Evolutionary conservation across 257 asterid species (phyloP).

Genomic region (Primulina eburnea): DNA sequence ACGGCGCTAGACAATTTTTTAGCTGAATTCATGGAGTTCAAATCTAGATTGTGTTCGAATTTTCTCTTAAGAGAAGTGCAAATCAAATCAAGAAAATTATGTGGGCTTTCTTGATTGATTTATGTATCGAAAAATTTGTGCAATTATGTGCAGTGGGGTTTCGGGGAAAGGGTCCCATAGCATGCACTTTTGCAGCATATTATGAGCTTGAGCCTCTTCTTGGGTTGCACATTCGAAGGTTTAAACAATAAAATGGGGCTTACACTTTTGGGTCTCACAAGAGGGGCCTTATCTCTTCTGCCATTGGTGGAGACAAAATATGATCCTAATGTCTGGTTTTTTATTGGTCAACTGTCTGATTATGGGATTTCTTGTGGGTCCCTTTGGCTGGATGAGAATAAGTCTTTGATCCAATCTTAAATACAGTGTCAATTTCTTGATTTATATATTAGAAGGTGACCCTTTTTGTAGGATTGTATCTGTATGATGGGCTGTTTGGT

Average conservation of each 20-base stretch:
- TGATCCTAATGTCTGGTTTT: conserved; percentile 35
- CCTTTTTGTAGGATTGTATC: conserved; percentile 38
- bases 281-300: conserved; percentile 53
- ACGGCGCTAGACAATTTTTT: conserved; percentile 47
- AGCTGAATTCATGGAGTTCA: conserved; percentile 36
- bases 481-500: conserved; percentile 33
- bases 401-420: conserved; percentile 34
- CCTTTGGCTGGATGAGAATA: conserved; percentile 30
- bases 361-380: conserved; percentile 53
- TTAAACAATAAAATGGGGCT: conserved; percentile 24
- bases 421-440: conserved; percentile 26
- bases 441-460: conserved; percentile 37
- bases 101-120: conserved; percentile 24
- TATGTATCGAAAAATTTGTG: conserved; percentile 14
- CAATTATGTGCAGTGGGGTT: conserved; percentile 42
- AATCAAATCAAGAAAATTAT: neutral
- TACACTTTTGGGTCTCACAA: conserved; percentile 37
- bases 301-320: conserved; percentile 45
- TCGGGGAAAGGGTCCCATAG: conserved; percentile 43
- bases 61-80: neutral
- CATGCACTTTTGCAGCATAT: conserved; percentile 49
- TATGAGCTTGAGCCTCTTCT: conserved; percentile 11
- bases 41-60: neutral
- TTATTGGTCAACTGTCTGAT: conserved; percentile 51
- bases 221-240: conserved; percentile 29